Base-by-base conservation (phyloP, 2,329 filamentous ascomycete species). In the Arthrobotrys conoides region DNA sequence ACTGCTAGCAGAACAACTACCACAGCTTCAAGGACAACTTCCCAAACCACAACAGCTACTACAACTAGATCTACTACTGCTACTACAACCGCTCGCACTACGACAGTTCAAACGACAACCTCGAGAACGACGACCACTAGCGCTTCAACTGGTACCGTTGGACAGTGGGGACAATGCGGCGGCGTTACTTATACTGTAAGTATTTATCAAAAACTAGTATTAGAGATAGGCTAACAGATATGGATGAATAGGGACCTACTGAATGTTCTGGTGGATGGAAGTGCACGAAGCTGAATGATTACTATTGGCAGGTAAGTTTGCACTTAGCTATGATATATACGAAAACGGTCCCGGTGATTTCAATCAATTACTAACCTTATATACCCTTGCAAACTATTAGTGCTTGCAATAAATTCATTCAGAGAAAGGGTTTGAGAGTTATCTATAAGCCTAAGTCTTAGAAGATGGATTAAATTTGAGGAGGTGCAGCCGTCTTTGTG, bases 281-380 rank as follows among this genome's bases (percentile, higher is more conserved):
- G 5, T 75, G 71, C 44, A 63, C 36, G 1, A 38, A 67, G 20
- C 5, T 68, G 33, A 75, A 67, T n/a, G 63, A 38, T 22, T 75
- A 75, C 18, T 75, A 57, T 24, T 75, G 61, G 41, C 71, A 67
- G 71, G 71, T 75, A 59, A 66, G 69, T 30, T 30, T 30, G 6
- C 27, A 30, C 6, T 30, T 30, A n/a, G n/a, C n/a, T n/a, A n/a
- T n/a, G n/a, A n/a, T n/a, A n/a, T n/a, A n/a, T n/a, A n/a, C n/a
- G n/a, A n/a, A n/a, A n/a, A n/a, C n/a, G n/a, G n/a, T n/a, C n/a
- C n/a, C n/a, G n/a, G n/a, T n/a, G n/a, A n/a, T n/a, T n/a, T n/a
- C n/a, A n/a, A n/a, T n/a, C n/a, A n/a, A n/a, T n/a, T n/a, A n/a
- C n/a, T n/a, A n/a, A n/a, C n/a, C n/a, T n/a, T n/a, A n/a, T n/a